Evolutionary conservation across 306 rosid genomes (phyloP).

Genomic region (Pterocarpus santalinus): DNA sequence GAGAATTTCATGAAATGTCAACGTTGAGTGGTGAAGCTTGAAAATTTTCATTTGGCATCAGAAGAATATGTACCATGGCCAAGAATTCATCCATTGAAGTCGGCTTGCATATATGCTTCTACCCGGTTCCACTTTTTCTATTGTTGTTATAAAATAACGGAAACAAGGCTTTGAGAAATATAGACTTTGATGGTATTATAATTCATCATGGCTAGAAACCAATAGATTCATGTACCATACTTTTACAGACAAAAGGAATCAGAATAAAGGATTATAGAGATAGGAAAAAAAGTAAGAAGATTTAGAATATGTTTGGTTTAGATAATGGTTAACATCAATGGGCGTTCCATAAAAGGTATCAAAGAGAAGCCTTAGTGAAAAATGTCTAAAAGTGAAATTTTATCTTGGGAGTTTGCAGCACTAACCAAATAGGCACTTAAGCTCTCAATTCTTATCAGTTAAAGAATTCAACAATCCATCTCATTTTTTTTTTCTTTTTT

Average conservation of each 20-base stretch:
- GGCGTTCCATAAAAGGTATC: no score
- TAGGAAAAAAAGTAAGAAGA: no score
- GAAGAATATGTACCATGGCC: constrained; percentile 14
- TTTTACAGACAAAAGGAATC: neutral
- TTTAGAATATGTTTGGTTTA: no score
- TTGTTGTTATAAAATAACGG: neutral
- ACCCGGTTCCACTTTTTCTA: neutral
- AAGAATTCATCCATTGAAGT: neutral
- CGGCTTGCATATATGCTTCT: neutral
- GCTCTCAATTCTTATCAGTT: no score
- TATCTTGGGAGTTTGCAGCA: no score
- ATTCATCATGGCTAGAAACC: neutral
- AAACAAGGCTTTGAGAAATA: neutral
- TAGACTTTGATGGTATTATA: neutral
- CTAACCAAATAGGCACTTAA: no score
- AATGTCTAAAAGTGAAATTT: no score
- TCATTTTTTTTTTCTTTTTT: no score
- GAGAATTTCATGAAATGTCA: neutral
- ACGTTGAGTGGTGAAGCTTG: neutral
- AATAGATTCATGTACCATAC: neutral
- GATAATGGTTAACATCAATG: no score
- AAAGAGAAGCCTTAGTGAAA: no score
- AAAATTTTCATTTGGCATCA: neutral
- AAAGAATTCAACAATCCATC: no score
- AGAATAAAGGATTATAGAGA: neutral